Base-by-base conservation (phyloP, 805 yeast genomes). In the Zygoascus ofunaensis region DNA sequence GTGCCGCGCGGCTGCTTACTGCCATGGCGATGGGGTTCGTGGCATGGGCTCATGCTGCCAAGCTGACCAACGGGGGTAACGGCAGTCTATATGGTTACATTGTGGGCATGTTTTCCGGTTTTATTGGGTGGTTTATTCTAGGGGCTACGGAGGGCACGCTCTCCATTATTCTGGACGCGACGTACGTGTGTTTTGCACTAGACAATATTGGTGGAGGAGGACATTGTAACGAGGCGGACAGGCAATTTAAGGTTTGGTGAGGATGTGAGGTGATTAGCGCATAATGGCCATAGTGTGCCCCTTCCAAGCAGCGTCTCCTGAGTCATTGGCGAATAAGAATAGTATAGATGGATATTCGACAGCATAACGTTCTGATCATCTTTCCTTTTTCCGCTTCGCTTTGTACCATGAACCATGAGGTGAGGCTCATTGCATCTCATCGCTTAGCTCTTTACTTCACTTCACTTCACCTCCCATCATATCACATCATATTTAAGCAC, bases 121-220 rank as follows among this genome's bases (percentile, higher is more conserved):
- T 62, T 39, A 58, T 66, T 10, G 71, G 70, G 12, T 68, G 70
- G 70, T 62, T 66, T 15, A 60, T 68, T 4, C 58, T 66, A 19
- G 72, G 72, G 4, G 64, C 69, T 5, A 64, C 69, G 7, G 72
- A 68, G 46, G 68, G 68, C 14, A 60, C 63, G 12, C 54, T 68
- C 41, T 54, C 64, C 46, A 66, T 61, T 60, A 53, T 61, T 28
- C 53, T 61, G 37, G 68, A 64, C 37, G 58, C 64, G 2, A 46
- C 60, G 17, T 63, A 54, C 38, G 62, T 66, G n/a, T 61, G 62
- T 49, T 63, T 53, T 47, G 65, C 59, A 14, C 52, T 68, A 5
- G 66, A 65, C 41, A 54, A 54, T 39, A 47, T 53, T 33, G 47
- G 47, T 26, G 56, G 53, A 45, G 51, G 50, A 36, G 54, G 59